phyloP scores from a whole-genome alignment of 2,329 filamentous ascomycete genomes.

The Trichoderma atroviride region DNA sequence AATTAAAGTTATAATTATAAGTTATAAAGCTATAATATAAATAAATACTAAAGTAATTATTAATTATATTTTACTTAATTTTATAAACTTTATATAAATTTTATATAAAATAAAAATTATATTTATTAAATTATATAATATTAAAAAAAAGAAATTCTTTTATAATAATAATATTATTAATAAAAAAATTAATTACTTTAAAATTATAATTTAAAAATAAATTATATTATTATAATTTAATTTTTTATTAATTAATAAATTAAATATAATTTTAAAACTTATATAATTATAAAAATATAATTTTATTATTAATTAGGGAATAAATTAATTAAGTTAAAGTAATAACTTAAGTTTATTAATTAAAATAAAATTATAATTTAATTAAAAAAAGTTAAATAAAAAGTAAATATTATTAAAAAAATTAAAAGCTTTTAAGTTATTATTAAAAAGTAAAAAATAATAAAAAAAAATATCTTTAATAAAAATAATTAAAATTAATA shows the following conservation, averaged over 20 bases:
- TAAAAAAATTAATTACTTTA: not conserved
- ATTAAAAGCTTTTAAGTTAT: not conserved
- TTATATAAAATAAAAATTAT: too few species aligned
- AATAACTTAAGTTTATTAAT: too few species aligned
- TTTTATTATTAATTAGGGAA: not conserved
- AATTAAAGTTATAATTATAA: too few species aligned
- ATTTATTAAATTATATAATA: too few species aligned
- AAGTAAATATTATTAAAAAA: not conserved
- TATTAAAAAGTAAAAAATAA: not conserved
- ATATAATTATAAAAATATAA: not conserved
- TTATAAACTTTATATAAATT: too few species aligned
- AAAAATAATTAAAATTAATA: not conserved
- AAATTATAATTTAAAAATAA: not conserved
- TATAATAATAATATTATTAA: not conserved
- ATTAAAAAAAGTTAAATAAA: too few species aligned
- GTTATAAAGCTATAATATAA: too few species aligned
- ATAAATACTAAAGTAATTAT: too few species aligned
- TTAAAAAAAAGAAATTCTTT: not conserved
- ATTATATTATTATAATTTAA: not conserved
- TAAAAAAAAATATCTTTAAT: not conserved
- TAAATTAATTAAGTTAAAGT: not conserved
- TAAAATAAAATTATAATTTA: too few species aligned
- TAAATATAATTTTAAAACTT: not conserved
- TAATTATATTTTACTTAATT: too few species aligned
- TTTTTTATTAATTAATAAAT: not conserved